Evolutionary conservation across 202 grass and related monocot species (phyloP).

Genomic region (Bolboschoenoplectus hybrid): DNA sequence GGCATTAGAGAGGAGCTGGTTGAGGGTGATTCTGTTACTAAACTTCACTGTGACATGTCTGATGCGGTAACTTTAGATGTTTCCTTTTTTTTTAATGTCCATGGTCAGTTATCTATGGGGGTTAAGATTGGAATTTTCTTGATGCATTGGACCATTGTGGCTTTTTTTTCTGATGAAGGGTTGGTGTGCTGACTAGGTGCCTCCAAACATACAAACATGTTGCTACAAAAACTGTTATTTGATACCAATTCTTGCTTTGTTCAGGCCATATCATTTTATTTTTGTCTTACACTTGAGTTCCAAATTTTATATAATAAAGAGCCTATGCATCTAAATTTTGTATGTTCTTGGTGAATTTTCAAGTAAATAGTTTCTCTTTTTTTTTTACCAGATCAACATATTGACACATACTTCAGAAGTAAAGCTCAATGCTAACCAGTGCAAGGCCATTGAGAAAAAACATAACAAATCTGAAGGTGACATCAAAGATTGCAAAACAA

Average conservation of each 20-base stretch:
- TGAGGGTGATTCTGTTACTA: slow-evolving; percentile 88
- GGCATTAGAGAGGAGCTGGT: slow-evolving; percentile 71
- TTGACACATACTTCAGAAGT: slow-evolving; percentile 76
- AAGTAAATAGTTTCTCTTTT: slow-evolving; percentile 22
- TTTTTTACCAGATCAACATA: slow-evolving; percentile 64
- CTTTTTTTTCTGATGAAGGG: not conserved
- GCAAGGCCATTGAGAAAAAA: slow-evolving; percentile 41
- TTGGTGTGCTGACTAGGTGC: not conserved
- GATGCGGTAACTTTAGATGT: slow-evolving; percentile 65
- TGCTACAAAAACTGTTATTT: not conserved
- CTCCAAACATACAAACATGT: not conserved
- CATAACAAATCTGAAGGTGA: not conserved
- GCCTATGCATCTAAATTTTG: not conserved
- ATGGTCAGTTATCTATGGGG: not conserved
- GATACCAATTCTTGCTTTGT: not conserved
- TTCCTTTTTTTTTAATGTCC: not conserved
- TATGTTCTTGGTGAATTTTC: not conserved
- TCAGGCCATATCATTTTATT: not conserved
- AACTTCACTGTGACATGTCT: slow-evolving; percentile 89
- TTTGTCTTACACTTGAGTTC: not conserved
- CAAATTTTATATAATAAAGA: not conserved
- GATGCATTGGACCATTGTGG: not conserved
- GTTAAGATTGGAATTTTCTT: not conserved
- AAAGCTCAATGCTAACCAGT: slow-evolving; percentile 40
- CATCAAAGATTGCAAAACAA: not conserved